Conservation (phyloP, 495 filamentous ascomycete species). For the Penicillium egyptiacum region DNA sequence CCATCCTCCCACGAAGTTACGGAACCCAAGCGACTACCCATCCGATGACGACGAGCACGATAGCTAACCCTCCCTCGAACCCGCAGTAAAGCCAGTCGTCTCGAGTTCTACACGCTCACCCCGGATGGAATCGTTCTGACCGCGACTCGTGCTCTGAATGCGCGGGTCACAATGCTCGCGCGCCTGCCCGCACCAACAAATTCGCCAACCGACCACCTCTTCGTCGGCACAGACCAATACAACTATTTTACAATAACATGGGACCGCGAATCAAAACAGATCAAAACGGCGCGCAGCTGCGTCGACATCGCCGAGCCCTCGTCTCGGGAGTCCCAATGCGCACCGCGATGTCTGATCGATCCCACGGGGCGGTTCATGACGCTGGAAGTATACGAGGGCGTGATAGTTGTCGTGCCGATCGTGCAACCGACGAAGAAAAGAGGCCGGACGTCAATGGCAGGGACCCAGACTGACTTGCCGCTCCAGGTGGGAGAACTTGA, state of each 20-base stretch:
- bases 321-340: slow-evolving; percentile 73
- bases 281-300: slow-evolving; percentile 68
- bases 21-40: neutral
- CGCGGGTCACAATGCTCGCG: slow-evolving; percentile 81
- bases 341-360: slow-evolving; percentile 77
- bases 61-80: slow-evolving; percentile 5
- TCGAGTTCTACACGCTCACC: slow-evolving; percentile 75
- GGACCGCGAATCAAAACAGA: slow-evolving; percentile 60
- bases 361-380: slow-evolving; percentile 79
- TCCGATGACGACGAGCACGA: neutral
- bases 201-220: slow-evolving; percentile 78
- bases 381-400: slow-evolving; percentile 84
- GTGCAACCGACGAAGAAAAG: slow-evolving; percentile 60
- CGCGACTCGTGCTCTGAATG: slow-evolving; percentile 70
- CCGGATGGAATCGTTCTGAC: slow-evolving; percentile 60
- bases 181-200: slow-evolving; percentile 70
- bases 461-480: slow-evolving; percentile 33
- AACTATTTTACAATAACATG: slow-evolving; percentile 88
- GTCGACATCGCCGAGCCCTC: slow-evolving; percentile 76
- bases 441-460: slow-evolving; percentile 26
- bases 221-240: slow-evolving; percentile 86
- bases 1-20: slow-evolving; percentile 2
- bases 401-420: slow-evolving; percentile 74
- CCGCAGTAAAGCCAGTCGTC: slow-evolving; percentile 79
- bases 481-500: slow-evolving; percentile 59